Base-by-base conservation (phyloP, 805 yeast species). In the Yarrowia porcina region DNA sequence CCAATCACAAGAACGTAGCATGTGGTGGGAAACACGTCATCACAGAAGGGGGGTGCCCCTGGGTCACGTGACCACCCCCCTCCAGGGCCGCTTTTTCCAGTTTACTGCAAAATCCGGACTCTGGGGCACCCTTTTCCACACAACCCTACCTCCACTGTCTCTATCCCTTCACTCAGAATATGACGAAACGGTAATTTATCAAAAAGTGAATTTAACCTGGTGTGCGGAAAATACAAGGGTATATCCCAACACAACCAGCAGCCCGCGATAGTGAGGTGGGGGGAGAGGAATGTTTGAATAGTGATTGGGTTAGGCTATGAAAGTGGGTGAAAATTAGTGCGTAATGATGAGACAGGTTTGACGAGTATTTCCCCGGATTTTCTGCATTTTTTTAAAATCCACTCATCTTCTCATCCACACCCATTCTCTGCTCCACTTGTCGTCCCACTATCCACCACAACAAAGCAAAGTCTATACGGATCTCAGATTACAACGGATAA, bases 401-500 rank as follows among this genome's bases (percentile, higher is more conserved):
- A 6, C 13, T 32, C 36, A n/a, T 11, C 36, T 13, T n/a, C n/a
- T n/a, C n/a, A n/a, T n/a, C n/a, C n/a, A n/a, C n/a, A n/a, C n/a
- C n/a, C 28, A 25, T 8, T 8, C 8, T 25, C 28, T 25, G 28
- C 8, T 13, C 6, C n/a, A 32, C 17, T 32, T 4, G n/a, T 32
- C 39, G 7, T 25, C 18, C 41, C 23, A 4, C 18, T n/a, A 35
- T 20, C 12, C 23, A 36, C 23, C 21, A 36, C 23, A 36, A 45
- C 52, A 45, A 45, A 20, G 52, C 52, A 45, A 45, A 45, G 52
- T 45, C 52, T 28, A 45, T 45, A 30, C 52, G 36, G 36, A 45
- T 45, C 52, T 45, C 52, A 45, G 52, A 45, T 30, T 28, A 45
- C 27, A 13, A 7, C 27, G 25, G 12, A 30, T 20, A 30, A n/a